Base-by-base conservation (phyloP, 2,329 filamentous ascomycete species). In the Fonsecaea monophora region DNA sequence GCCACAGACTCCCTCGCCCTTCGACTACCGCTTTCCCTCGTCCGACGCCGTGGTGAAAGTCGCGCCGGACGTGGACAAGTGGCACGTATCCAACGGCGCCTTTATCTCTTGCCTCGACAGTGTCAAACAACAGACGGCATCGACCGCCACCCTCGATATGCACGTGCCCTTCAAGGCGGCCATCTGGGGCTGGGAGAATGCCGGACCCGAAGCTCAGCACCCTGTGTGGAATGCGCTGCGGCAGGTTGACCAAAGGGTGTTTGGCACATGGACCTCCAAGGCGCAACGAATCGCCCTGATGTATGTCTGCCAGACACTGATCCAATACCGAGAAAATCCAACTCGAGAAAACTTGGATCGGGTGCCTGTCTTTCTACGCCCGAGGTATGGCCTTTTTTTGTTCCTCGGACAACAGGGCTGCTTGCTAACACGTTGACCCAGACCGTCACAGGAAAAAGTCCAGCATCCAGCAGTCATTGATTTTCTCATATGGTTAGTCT, bases 381-480 rank as follows among this genome's bases (percentile, higher is more conserved):
- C 69, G 8, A 65, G 68, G 67, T 68, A 61, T 54, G 63, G 63
- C 42, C 6, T 58, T 37, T 15, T 30, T 30, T n/a, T 21, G n/a
- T 1, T 42, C n/a, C 13, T 13, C 3, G 5, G 9, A 25, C 9
- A 5, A 21, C 37, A 10, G 37, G n/a, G 32, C 13, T 21, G 9
- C 18, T 57, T 56, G 35, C 53, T 34, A 21, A 38, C 45, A 7
- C 7, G 12, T n/a, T 32, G 30, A 32, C 6, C 13, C 32, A 68
- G 70, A 48, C 70, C 70, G 32, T 69, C 69, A 10, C 70, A 72
- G 53, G 67, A 71, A 25, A 68, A 60, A n/a, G 67, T 72, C 10
- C 68, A 72, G 60, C 70, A 72, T 58, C 70, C 70, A 7, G 67
- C 70, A 10, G 70, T 72, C 9, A 72, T 72, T 12, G 70, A 72